Evolutionary conservation across 1,284 basidiomycete genomes (phyloP), one percentile per base, ranked within the genome.

Genomic region (Ceratobasidium sp.): DNA sequence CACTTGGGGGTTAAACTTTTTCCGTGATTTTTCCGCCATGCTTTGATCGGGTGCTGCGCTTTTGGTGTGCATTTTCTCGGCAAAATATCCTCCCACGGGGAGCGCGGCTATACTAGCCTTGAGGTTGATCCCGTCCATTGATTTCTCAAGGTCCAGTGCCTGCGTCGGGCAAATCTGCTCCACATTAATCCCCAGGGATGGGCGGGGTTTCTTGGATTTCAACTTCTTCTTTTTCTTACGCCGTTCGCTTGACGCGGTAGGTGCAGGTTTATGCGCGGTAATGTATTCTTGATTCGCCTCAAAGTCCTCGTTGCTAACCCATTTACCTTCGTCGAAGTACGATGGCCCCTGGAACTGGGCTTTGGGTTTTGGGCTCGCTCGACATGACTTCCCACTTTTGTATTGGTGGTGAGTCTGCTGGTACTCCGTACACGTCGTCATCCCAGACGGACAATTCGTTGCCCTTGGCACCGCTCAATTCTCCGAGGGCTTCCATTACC

Each of bases 281-380:
- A 20, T 64, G 40, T 42, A 64, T 40, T 40, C 63, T 28, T 15
- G 28, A 18, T 64, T 40, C 9, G 33, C 63, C 6, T 40, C 40
- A n/a, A 42, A 64, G 9, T 42, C 40, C 6, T 40, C 28, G 15
- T 42, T 18, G 18, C 12, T 20, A 6, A 64, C 63, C 63, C 63
- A 64, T 39, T 64, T 64, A 4, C 40, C 63, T 23, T 64, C 20
- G n/a, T 40, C 63, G 20, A 64, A 64, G 63, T 42, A 64, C 42
- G 40, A 64, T 46, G 63, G 63, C 9, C 58, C 26, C 10, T n/a
- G 58, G n/a, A 5, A 26, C 15, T 5, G n/a, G 26, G 58, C 58
- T 60, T 60, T 60, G 44, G 44, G 44, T 46, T 13, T 46, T 46
- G 6, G 6, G 44, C 44, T 6, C 44, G 44, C 13, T 46, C 7